Evolutionary conservation across 352 stramenopile species (phyloP).

Genomic region (Phytophthora sojae): DNA sequence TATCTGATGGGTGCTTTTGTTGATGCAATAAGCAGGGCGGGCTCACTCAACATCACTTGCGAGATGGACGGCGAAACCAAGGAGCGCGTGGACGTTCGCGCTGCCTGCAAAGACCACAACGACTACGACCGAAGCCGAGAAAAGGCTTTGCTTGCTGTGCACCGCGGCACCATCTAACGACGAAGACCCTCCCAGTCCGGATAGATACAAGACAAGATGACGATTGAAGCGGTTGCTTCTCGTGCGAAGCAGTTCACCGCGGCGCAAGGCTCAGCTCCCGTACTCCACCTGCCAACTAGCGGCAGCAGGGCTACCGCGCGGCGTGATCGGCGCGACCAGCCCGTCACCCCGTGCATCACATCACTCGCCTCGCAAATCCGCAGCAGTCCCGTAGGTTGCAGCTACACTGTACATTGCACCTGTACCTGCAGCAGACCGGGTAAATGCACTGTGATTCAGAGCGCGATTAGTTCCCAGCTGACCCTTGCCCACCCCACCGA

Average conservation of each 20-base stretch:
- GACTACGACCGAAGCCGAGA: slow-evolving; percentile 16
- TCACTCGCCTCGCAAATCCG: background rate
- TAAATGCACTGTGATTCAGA: slow-evolving; percentile 3
- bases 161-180: slow-evolving; percentile 1
- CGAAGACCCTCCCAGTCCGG: background rate
- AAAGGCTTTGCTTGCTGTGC: slow-evolving; percentile 12
- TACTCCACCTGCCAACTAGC: slow-evolving; percentile 1
- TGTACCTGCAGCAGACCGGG: background rate
- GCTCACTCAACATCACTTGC: slow-evolving; percentile 19
- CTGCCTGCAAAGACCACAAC: slow-evolving; percentile 21
- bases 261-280: slow-evolving; percentile 15
- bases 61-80: slow-evolving; percentile 7
- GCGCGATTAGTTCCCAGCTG: slow-evolving; percentile 13
- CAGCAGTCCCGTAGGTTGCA: background rate
- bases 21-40: slow-evolving; percentile 11
- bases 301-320: slow-evolving; percentile 1
- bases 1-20: background rate
- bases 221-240: background rate
- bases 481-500: slow-evolving; percentile 12
- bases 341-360: slow-evolving; percentile 3
- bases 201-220: slow-evolving; percentile 10
- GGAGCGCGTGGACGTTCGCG: slow-evolving; percentile 23
- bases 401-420: too few species aligned
- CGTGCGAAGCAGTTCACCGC: slow-evolving; percentile 3
- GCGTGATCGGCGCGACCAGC: background rate